Base-by-base conservation (phyloP, 2,329 filamentous ascomycete genomes). In the Seiridium unicorne region DNA sequence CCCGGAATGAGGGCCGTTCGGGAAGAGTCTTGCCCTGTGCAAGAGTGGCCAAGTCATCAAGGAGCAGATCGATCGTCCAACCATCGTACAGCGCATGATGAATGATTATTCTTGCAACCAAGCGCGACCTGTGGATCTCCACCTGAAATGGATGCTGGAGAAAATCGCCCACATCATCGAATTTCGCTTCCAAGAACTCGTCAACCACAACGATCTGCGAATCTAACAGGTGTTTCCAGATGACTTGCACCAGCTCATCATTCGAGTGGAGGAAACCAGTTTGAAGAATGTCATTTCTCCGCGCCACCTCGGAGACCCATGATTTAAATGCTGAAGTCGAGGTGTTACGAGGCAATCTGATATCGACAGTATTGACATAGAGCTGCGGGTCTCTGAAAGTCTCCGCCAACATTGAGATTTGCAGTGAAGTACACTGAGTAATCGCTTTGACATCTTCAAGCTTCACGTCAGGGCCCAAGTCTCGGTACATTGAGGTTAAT, bases 71-170 rank as follows among this genome's bases (percentile, higher is more conserved):
- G 69, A 93, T 83, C 0, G 92, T 93, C 93, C 93, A 97, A n/a
- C 93, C 93, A 72, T 97, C 93, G 69, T 96, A 97, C 1, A 96
- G 72, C 0, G 91, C 87, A 73, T 97, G 93, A 70, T 96, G 93
- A 0, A 96, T 78, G 10, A 66, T 89, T 80, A 49, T 91, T 57
- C 9, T 84, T 73, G 61, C 71, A 72, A 3, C 76, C 65, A 38
- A 70, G 67, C 10, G 49, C 7, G 40, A 51, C 4, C 18, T 35
- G 4, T 34, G 60, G 1, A 93, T 74, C 61, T 91, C 83, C n/a
- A 92, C 74, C 13, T 72, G 75, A 11, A 93, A 76, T 0, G 92
- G 91, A 3, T 57, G 70, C 36, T 78, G 77, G 2, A 91, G 75
- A 11, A 80, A 74, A 5, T 74, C 70, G 3, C 73, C 72, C 5